Evolutionary conservation across 768 basidiomycete species (phyloP).

Genomic region (Collybiopsis luxurians): DNA sequence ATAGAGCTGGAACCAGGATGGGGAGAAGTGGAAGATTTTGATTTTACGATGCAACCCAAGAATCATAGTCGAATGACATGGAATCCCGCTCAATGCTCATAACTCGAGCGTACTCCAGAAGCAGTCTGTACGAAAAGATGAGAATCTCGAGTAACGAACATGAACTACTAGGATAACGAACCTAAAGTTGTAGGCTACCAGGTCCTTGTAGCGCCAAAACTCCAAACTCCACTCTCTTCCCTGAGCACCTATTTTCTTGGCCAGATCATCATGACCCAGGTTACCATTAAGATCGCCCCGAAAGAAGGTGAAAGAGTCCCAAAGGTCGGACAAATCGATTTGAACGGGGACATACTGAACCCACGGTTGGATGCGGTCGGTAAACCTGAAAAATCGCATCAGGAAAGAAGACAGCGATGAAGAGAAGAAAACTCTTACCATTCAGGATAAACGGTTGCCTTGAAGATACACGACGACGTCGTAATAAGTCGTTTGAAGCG

Average conservation of each 20-base stretch:
- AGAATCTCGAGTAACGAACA: no score
- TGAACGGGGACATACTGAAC: constrained; percentile 72
- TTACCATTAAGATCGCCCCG: constrained; percentile 57
- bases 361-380: constrained; percentile 61
- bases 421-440: constrained; percentile 40
- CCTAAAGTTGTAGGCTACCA: constrained; percentile 50
- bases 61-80: constrained; percentile 22
- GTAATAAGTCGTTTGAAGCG: constrained; percentile 66
- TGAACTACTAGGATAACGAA: no score
- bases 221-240: constrained; percentile 49
- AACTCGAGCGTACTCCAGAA: constrained; percentile 50
- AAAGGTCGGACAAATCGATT: constrained; percentile 61
- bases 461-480: constrained; percentile 62
- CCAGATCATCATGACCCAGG: constrained; percentile 60
- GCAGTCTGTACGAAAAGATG: constrained; percentile 26
- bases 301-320: constrained; percentile 75
- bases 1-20: no score
- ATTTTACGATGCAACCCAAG: no score
- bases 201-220: constrained; percentile 54
- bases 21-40: no score
- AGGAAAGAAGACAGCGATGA: neutral
- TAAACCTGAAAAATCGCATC: constrained; percentile 38
- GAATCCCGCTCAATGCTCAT: constrained; percentile 37
- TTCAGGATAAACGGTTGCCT: constrained; percentile 71
- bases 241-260: constrained; percentile 45